Percentiles rank a stretch among this genome's conserved stretches.
phyloP scores from a whole-genome alignment of 2,329 filamentous ascomycete species.

The Hymenoscyphus fructigenus region DNA sequence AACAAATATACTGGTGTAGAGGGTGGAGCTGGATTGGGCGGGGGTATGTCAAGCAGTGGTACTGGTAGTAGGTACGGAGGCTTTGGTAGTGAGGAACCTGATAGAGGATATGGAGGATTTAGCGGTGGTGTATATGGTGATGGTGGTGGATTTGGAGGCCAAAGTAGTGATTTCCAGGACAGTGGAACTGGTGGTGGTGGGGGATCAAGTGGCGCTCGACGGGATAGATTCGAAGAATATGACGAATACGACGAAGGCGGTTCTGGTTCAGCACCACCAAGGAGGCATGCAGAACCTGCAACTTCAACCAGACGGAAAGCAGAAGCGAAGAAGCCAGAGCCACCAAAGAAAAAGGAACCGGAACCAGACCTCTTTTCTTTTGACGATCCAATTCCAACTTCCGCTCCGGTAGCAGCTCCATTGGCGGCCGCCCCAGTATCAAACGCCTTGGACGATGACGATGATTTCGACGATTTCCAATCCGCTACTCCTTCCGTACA shows the following conservation, averaged over 20 bases:
- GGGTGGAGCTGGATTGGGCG: slow-evolving; percentile 66
- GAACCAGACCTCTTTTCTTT: slow-evolving; percentile 92
- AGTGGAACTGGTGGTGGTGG: slow-evolving; percentile 35
- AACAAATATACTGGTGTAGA: slow-evolving; percentile 96
- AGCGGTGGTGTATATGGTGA: slow-evolving; percentile 87
- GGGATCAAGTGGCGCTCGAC: slow-evolving; percentile 41
- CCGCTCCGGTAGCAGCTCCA: slow-evolving; percentile 44
- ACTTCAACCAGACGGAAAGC: slow-evolving; percentile 41
- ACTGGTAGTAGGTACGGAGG: slow-evolving; percentile 66
- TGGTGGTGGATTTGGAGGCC: slow-evolving; percentile 87
- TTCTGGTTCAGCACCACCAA: slow-evolving; percentile 44
- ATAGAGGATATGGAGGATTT: slow-evolving; percentile 56
- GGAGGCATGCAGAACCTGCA: slow-evolving; percentile 31
- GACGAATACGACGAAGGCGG: slow-evolving; percentile 87
- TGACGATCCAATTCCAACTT: slow-evolving; percentile 65
- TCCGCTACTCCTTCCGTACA: slow-evolving; percentile 65
- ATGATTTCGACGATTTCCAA: slow-evolving; percentile 98
- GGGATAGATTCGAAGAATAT: slow-evolving; percentile 91
- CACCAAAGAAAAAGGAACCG: slow-evolving; percentile 80
- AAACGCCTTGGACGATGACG: slow-evolving; percentile 63
- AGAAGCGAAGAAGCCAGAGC: slow-evolving; percentile 61
- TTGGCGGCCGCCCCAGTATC: slow-evolving; percentile 41
- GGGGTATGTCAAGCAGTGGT: slow-evolving; percentile 50
- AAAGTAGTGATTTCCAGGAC: slow-evolving; percentile 69
- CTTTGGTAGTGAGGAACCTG: slow-evolving; percentile 81